A percentile compares a stretch with the other conserved stretches of the same genome.
phyloP scores from a whole-genome alignment of 495 filamentous ascomycete species.

The Alectoria sarmentosa region DNA sequence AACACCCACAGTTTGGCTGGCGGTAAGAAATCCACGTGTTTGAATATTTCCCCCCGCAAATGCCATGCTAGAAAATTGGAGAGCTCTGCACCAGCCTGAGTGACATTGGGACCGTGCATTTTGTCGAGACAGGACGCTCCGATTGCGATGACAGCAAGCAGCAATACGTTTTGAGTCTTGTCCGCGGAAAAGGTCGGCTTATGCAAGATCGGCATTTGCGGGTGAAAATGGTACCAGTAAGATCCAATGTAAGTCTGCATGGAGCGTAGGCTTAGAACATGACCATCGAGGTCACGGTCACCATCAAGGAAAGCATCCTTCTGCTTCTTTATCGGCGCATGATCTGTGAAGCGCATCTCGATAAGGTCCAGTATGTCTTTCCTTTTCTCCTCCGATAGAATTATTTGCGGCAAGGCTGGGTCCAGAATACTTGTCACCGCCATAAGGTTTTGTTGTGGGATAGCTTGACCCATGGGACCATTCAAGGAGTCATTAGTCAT shows the following conservation, averaged over 20 bases:
- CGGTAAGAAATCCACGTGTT: conserved; percentile 82
- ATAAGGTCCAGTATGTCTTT: conserved; percentile 83
- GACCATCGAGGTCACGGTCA: conserved; percentile 60
- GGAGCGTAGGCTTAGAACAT: conserved; percentile 83
- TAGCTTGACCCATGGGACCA: conserved; percentile 13
- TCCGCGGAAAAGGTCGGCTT: conserved; percentile 89
- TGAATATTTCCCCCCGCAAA: conserved; percentile 87
- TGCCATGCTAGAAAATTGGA: conserved; percentile 88
- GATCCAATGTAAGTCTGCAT: conserved; percentile 93
- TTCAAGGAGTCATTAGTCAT: conserved; percentile 18
- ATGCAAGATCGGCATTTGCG: conserved; percentile 90
- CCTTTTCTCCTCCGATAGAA: conserved; percentile 82
- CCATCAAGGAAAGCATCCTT: conserved; percentile 67
- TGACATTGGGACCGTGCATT: conserved; percentile 63
- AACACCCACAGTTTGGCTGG: conserved; percentile 98
- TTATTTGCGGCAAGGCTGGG: conserved; percentile 66
- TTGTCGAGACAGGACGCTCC: conserved; percentile 85
- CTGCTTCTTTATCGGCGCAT: conserved; percentile 64
- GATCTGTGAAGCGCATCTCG: conserved; percentile 66
- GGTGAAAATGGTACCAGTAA: conserved; percentile 92
- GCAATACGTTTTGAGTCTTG: conserved; percentile 71
- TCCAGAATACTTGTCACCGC: conserved; percentile 87
- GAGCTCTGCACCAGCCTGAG: conserved; percentile 65
- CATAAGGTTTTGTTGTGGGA: conserved; percentile 65
- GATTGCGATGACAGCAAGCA: conserved; percentile 93